Base-by-base conservation (phyloP, 345 rosid species). In the Microthlaspi erraticum region DNA sequence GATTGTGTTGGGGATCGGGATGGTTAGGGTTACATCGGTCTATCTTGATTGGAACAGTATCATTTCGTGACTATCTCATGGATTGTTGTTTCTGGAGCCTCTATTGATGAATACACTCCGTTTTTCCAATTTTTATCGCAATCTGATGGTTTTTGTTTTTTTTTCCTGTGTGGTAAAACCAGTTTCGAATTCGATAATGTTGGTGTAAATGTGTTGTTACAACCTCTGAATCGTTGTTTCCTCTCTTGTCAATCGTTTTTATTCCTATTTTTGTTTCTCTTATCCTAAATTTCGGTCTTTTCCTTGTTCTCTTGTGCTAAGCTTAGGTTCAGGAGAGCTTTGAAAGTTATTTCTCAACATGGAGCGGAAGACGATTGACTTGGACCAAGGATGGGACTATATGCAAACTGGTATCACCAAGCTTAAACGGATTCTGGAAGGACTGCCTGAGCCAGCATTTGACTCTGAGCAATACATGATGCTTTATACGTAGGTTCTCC, bases 321-420 rank as follows among this genome's bases (percentile, higher is more conserved):
- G 16, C 49, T 60, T 48, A 53, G 60, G 26, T 52, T 51, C 44
- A 37, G 50, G 75, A 38, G 23, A 59, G 60, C 59, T 31, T 70
- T 29, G 1, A 3, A 18, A 52, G 11, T 10, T 55, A 19, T 12
- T 48, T 62, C 31, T 50, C 43, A 46, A 64, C 41, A 92, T 88
- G 89, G 96, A 86, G 72, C 87, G 83, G 38, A 82, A 80, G 83
- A 83, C 76, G 3, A 82, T 80, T 46, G 87, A 87, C 33, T 82
- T 94, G 52, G 96, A 87, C 12, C 82, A 85, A 69, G 97, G 97
- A 84, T 94, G 96, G 97, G 83, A 79, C 39, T 76, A 78, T 72
- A 84, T 94, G 95, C 86, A 82, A 79, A 79, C 78, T 34, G 97
- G 96, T 59, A 88, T 87, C 68, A 68, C 74, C 20, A 94, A 91